Evolutionary conservation across 2,329 filamentous ascomycete species (phyloP), one percentile per base, ranked within the genome.

Genomic region (Phaeophleospora eucalypticola): DNA sequence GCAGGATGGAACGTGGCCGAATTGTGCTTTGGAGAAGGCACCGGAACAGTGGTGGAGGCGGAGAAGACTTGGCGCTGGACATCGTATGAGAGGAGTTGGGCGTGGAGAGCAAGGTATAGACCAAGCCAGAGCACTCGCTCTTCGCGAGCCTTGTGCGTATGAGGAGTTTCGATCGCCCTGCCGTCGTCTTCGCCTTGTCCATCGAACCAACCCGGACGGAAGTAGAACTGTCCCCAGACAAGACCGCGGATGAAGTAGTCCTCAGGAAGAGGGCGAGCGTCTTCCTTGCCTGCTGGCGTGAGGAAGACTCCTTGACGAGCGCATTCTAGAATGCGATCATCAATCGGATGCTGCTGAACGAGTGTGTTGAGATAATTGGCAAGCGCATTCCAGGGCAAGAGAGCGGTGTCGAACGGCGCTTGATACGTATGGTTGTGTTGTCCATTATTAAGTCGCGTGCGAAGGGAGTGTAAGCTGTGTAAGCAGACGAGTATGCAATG

Each of bases 161-260:
- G 36, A 7, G 43, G 27, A 16, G 46, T 51, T 34, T 59, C 57
- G 43, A 58, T 57, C 10, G 46, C 16, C 14, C 57, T 40, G 35
- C 82, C 77, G 50, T 86, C 83, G n/a, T 86, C 83, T 19, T 86
- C 82, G 4, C 82, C 72, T 48, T 76, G 75, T 1, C 76, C 73
- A 7, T 74, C 72, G 58, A 87, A 87, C 78, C 79, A 86, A 0
- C 72, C 67, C 0, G 65, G 46, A 0, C 82, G 81, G 43, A 79
- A 82, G 46, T 83, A 83, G 9, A 71, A 70, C 2, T 80, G 72
- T 0, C 75, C 70, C 70, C 81, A 87, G 1, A 81, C 62, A 1
- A 86, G 68, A 0, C 85, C 85, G 1, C 82, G 73, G 45, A 87
- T 74, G 0, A 78, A 73, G 53, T 80, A 87, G 50, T 89, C 86